phyloP scores from a whole-genome alignment of 495 filamentous ascomycete species.

The Cercophora newfieldiana region DNA sequence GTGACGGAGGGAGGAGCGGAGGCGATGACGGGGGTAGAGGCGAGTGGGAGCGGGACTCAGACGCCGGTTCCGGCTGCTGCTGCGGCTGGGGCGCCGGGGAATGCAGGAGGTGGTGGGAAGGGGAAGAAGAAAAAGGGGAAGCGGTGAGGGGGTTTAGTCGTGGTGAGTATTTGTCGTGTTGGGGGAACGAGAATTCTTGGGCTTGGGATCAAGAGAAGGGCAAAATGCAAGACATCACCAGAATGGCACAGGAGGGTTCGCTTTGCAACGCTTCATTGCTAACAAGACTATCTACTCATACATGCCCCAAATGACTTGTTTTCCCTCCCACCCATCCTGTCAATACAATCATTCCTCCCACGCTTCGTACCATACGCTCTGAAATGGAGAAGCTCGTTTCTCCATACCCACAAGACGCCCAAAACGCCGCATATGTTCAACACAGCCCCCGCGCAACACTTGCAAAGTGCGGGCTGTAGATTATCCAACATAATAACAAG shows the following conservation, averaged over 20 bases:
- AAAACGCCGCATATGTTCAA: constrained; percentile 20
- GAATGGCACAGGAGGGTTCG: background rate
- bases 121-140: constrained; percentile 60
- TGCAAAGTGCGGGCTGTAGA: constrained; percentile 13
- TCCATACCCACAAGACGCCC: constrained; percentile 4
- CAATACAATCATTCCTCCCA: constrained; percentile 12
- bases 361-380: constrained; percentile 13
- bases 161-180: background rate
- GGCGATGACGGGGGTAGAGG: constrained; percentile 38
- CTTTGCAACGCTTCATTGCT: background rate
- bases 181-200: too few species aligned
- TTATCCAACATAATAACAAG: constrained; percentile 20
- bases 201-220: background rate
- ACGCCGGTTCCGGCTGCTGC: constrained; percentile 31
- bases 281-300: constrained; percentile 27
- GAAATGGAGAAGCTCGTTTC: background rate
- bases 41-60: constrained; percentile 38
- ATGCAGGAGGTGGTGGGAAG: constrained; percentile 32
- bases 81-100: constrained; percentile 19
- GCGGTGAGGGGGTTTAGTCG: constrained; percentile 37
- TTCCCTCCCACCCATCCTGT: constrained; percentile 16
- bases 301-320: constrained; percentile 20
- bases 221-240: background rate
- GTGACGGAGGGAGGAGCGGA: constrained; percentile 36
- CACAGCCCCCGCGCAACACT: constrained; percentile 16